Evolutionary conservation across 129 eudicot species (phyloP).

Genomic region (Helichrysum umbraculigerum): DNA sequence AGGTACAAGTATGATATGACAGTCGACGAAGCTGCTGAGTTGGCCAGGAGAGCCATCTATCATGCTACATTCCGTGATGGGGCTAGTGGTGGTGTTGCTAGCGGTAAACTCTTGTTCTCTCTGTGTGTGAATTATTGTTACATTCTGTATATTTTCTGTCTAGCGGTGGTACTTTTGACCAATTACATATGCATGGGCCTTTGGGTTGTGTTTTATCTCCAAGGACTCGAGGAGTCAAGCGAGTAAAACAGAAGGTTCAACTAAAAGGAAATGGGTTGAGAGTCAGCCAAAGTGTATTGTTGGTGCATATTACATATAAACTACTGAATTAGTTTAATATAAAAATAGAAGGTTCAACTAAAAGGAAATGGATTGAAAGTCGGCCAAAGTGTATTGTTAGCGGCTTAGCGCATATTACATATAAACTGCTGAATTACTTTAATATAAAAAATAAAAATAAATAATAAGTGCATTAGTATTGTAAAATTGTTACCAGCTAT

Average conservation of each 20-base stretch:
- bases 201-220: neutral
- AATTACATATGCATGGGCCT: neutral
- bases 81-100: conserved; percentile 99
- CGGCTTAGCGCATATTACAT: too few species aligned
- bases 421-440: too few species aligned
- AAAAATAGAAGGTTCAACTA: too few species aligned
- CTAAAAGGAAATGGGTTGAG: neutral
- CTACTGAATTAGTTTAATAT: neutral
- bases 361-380: too few species aligned
- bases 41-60: conserved; percentile 93
- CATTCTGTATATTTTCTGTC: neutral
- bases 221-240: neutral
- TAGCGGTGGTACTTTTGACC: neutral
- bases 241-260: neutral
- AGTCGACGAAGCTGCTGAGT: conserved; percentile 87
- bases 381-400: too few species aligned
- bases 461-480: too few species aligned
- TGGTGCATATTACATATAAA: too few species aligned
- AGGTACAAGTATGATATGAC: conserved; percentile 90
- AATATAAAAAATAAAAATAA: too few species aligned
- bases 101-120: conserved; percentile 55
- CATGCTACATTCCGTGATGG: conserved; percentile 99
- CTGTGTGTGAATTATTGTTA: neutral
- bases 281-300: neutral
- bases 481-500: neutral